phyloP scores from a whole-genome alignment of 495 filamentous ascomycete species.

The Terfezia claveryi region DNA sequence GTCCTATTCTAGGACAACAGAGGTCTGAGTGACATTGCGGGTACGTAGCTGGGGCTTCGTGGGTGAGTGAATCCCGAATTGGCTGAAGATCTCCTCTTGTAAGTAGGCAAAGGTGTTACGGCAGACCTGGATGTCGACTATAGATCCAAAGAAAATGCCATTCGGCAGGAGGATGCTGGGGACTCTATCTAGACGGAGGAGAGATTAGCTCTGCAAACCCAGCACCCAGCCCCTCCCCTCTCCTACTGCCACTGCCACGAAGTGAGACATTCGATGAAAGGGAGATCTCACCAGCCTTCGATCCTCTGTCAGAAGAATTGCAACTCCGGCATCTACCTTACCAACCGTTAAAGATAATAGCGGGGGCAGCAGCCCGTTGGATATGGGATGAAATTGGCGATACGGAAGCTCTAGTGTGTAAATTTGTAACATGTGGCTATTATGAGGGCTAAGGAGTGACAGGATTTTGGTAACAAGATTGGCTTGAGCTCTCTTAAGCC shows the following conservation, averaged over 20 bases:
- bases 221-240: no score
- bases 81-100: slow-evolving; percentile 64
- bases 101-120: slow-evolving; percentile 74
- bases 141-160: slow-evolving; percentile 82
- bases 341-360: slow-evolving; percentile 93
- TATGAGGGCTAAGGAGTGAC: no score
- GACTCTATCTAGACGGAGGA: slow-evolving; percentile 67
- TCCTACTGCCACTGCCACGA: no score
- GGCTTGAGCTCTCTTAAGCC: no score
- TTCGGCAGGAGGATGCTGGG: slow-evolving; percentile 90
- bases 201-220: not conserved
- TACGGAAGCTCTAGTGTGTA: no score
- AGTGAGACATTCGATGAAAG: no score
- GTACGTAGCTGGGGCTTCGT: slow-evolving; percentile 61
- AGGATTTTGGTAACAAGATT: no score
- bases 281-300: slow-evolving; percentile 59
- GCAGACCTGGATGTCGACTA: slow-evolving; percentile 90
- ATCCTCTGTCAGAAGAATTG: slow-evolving; percentile 87
- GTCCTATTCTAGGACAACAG: slow-evolving; percentile 94
- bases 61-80: slow-evolving; percentile 69
- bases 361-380: slow-evolving; percentile 13
- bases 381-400: no score
- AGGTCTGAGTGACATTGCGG: slow-evolving; percentile 90
- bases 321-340: slow-evolving; percentile 96
- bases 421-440: no score